Base-by-base conservation (phyloP, 805 yeast genomes). In the Wickerhamomyces queroliae region DNA sequence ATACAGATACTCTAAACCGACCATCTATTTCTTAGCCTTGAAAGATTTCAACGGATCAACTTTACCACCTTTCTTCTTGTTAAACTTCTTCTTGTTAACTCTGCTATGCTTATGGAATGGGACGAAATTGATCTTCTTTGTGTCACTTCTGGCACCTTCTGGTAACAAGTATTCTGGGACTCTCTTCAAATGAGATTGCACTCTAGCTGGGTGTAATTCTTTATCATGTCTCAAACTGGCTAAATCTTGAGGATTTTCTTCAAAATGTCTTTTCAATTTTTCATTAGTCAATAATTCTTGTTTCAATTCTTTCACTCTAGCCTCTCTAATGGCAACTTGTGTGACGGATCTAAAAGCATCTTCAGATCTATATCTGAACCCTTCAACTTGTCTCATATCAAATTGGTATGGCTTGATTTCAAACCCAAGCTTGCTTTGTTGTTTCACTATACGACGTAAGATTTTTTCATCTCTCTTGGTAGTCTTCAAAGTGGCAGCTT, bases 291-390 rank as follows among this genome's bases (percentile, higher is more conserved):
- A 67, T 59, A 93, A 70, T 62, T 93, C 98, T 49, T 80, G 76
- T 60, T 85, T 85, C 60, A 91, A 72, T 58, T 93, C 99, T 59
- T 79, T 84, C 41, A 89, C 74, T 55, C 98, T 76, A 1, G 98
- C 98, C 55, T 93, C 97, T 62, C 97, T 79, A 20, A 93, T 78
- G 1, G 96, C 85, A 9, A 83, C 81, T 41, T 78, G 78, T 0
- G 99, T 93, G 19, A 93, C 95, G 0, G 98, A 85, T 64, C 98
- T 77, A 66, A 91, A 93, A 0, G 96, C 96, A 64, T 93, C 99
- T 54, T 93, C 97, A 67, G 88, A 80, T 72, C 99, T 80, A 62
- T 93, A 93, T 54, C 98, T 78, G 74, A 93, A 93, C 19, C 93
- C 93, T 56, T 93, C 96, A 40, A 93, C 86, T 61, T 93, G 98